These are phyloP conservation scores for Ceratocystis huliohia DNA, from an alignment of 2,329 filamentous ascomycete species.

Conservation along the genomic window DNA sequence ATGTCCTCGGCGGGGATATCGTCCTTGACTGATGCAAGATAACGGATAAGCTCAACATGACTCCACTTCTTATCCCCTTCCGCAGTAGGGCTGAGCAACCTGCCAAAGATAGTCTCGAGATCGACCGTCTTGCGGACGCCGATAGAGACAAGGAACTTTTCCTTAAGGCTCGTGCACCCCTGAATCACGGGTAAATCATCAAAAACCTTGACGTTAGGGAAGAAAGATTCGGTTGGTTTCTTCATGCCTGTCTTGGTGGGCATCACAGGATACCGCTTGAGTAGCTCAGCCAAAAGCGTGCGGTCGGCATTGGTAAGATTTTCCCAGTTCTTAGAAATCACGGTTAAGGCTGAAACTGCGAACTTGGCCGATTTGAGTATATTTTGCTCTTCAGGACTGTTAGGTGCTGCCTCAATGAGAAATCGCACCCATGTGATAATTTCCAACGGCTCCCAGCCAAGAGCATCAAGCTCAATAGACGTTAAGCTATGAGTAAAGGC, in stretches of 20 bases:
- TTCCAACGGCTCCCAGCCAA: conserved; percentile 79
- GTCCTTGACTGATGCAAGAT: conserved; percentile 74
- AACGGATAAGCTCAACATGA: conserved; percentile 88
- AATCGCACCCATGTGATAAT: conserved; percentile 76
- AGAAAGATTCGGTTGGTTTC: conserved; percentile 75
- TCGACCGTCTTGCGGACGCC: conserved; percentile 94
- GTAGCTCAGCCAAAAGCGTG: conserved; percentile 29
- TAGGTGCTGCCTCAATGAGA: conserved; percentile 55
- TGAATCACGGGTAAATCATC: conserved; percentile 79
- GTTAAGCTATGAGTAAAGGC: conserved; percentile 62
- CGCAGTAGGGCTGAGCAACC: conserved; percentile 53
- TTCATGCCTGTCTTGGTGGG: conserved; percentile 87
- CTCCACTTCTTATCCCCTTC: conserved; percentile 61
- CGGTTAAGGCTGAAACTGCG: conserved; percentile 59
- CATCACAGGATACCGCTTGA: conserved; percentile 61
- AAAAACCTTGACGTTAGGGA: conserved; percentile 85
- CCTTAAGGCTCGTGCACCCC: conserved; percentile 67
- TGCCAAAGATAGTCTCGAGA: conserved; percentile 80
- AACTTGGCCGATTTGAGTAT: conserved; percentile 62
- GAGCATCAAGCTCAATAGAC: conserved; percentile 55
- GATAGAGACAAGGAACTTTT: conserved; percentile 71
- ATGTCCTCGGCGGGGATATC: conserved; percentile 81
- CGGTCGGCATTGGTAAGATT: conserved; percentile 19
- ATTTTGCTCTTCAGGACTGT: conserved; percentile 50
- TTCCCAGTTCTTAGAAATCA: conserved; percentile 87